Conservation (phyloP, 805 yeast species). For the Nakazawaea molendinolei region DNA sequence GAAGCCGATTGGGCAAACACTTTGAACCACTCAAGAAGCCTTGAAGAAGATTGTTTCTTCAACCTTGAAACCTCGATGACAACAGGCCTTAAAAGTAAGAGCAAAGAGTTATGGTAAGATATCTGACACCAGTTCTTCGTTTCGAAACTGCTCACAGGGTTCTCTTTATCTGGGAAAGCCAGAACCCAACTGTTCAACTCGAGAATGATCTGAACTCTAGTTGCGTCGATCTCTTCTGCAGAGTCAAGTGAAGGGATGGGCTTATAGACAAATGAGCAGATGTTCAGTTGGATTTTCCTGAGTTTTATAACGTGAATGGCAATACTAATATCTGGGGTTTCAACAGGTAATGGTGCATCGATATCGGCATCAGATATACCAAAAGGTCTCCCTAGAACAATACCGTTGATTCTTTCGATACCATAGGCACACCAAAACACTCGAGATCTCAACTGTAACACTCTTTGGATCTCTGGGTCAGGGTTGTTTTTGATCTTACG, state of each 20-base stretch:
- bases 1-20: conserved; percentile 26
- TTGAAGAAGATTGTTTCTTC: conserved; percentile 15
- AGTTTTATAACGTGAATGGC: conserved; percentile 25
- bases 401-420: conserved; percentile 27
- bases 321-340: conserved; percentile 18
- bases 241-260: conserved; percentile 18
- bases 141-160: conserved; percentile 24
- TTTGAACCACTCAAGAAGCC: conserved; percentile 26
- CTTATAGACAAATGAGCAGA: conserved; percentile 26
- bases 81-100: conserved; percentile 24
- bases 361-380: conserved; percentile 29
- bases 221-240: conserved; percentile 21
- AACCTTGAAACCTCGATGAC: conserved; percentile 18
- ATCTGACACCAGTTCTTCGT: conserved; percentile 26
- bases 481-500: conserved; percentile 10
- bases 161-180: conserved; percentile 22
- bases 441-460: conserved; percentile 19
- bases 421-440: conserved; percentile 32
- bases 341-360: conserved; percentile 22
- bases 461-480: conserved; percentile 8
- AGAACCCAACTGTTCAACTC: conserved; percentile 28
- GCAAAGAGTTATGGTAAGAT: conserved; percentile 28
- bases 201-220: conserved; percentile 23
- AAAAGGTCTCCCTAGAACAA: conserved; percentile 30
- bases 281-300: conserved; percentile 27